These are phyloP conservation scores for Monilinia laxa DNA, from an alignment of 2,329 filamentous ascomycete genomes.

Conservation along the genomic window DNA sequence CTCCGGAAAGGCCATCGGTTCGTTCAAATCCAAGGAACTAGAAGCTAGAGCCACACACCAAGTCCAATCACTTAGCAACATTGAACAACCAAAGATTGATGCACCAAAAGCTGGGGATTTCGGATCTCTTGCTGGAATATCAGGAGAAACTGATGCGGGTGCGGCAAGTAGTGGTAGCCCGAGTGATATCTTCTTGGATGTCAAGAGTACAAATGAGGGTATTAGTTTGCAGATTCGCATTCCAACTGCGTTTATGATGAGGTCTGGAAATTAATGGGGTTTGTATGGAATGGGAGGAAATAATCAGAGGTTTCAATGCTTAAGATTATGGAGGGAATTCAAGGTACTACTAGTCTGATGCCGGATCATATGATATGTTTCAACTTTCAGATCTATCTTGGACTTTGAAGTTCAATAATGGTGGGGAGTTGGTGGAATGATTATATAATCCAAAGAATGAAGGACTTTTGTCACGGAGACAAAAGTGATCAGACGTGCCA, in stretches of 20 bases:
- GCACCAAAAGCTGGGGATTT: not conserved
- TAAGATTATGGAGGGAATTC: no score
- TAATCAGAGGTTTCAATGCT: no score
- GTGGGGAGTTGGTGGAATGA: no score
- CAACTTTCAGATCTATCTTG: no score
- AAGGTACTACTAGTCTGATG: no score
- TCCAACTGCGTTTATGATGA: constrained; percentile 24
- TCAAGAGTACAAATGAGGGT: constrained; percentile 23
- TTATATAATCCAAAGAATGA: not conserved
- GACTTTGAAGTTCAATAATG: no score
- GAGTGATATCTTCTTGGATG: constrained; percentile 24
- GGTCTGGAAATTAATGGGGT: not conserved
- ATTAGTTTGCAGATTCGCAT: constrained; percentile 23
- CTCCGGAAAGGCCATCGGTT: constrained; percentile 18
- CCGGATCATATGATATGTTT: no score
- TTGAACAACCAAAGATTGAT: not conserved
- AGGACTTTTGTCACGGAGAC: not conserved
- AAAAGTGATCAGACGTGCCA: no score
- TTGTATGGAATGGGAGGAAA: constrained; percentile 50
- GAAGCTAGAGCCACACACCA: constrained; percentile 19
- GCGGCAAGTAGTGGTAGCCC: constrained; percentile 4
- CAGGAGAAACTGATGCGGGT: not conserved
- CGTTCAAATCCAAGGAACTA: constrained; percentile 21
- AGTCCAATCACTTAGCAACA: not conserved
- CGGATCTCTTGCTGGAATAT: not conserved